Base-by-base conservation (phyloP, 1,284 basidiomycete genomes). In the Tilletia horrida region DNA sequence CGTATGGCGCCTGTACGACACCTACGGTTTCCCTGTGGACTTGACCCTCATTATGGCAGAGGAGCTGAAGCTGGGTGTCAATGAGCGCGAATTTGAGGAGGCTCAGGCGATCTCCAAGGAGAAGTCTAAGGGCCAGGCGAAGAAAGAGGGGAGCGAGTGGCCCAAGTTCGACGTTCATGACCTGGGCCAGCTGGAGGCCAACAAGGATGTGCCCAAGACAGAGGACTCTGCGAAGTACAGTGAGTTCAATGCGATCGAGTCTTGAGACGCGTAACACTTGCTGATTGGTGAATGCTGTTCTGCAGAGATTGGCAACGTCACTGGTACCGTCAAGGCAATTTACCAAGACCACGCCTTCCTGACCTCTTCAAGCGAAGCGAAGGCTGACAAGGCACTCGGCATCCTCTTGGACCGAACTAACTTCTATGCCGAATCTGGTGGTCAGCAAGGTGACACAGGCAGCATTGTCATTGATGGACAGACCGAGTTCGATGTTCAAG, bases 21-120 rank as follows among this genome's bases (percentile, higher is more conserved):
- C 96, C 0, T 99, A 92, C 82, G 95, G 95, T 50, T 99, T 99
- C 85, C 96, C 95, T 0, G 93, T 93, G 64, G 95, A 99, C 81
- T 85, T 99, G 45, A 99, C 96, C 1, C 88, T 91, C 66, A 86
- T 99, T 72, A 98, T 99, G 95, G 95, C 96, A 27, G 92, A 96
- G 82, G 95, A 99, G 82, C 85, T 92, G 42, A 90, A 89, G 1
- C 84, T 99, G 55, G 86, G 85, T 25, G 88, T 98, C 77, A 93
- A 97, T 81, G 89, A 96, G 73, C 86, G 85, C 52, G 93, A 94
- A 76, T 96, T 97, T 75, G 92, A 93, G 75, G 87, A 88, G 75
- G 96, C 96, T 13, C 91, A 94, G 81, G 88, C 90, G 31, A 87
- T 88, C 71, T 92, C 91, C 66, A 93, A 92, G 83, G 92, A 95